Base-by-base conservation (phyloP, 169 alveolate genomes). In the Cryptosporidium tyzzeri region DNA sequence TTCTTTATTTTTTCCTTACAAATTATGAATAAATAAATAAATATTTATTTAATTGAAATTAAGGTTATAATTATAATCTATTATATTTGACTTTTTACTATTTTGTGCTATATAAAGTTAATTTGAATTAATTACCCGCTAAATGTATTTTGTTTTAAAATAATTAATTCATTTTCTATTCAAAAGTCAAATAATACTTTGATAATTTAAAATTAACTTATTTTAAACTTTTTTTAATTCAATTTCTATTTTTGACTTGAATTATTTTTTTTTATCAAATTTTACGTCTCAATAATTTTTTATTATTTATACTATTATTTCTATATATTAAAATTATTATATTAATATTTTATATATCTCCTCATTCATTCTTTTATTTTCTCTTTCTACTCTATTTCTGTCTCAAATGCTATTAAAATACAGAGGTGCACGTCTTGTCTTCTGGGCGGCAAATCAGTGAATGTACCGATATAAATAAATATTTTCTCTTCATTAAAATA, bases 1-100 rank as follows among this genome's bases (percentile, higher is more conserved):
- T 35, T 65, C 23, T 23, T 37, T 6, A 23, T 55, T 55, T 10
- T 10, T 26, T n/a, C 7, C 26, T 21, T 26, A 2, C 5, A 26
- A 26, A 26, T 3, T 55, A n/a, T 21, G 9, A 9, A n/a, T 53
- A 7, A 53, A n/a, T n/a, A 31, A 31, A 31, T 31, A 31, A 37
- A 37, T 37, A 37, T 37, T 39, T 39, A 39, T 39, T 8, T 31
- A 31, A 31, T 31, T 31, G 33, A 6, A 41, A 41, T 9, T 8
- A 41, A 8, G 8, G 14, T 9, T 41, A 9, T 41, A 41, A 9
- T 41, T 41, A 8, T 41, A 41, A 41, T 41, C 48, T 41, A 41
- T 41, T 55, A 2, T 55, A 55, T 55, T 55, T 55, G 67, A 55
- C 67, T 55, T 55, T 55, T 55, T 55, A 55, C 35, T 55, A 41